Conservation (phyloP, 1,284 basidiomycete species). For the Macrocystidia cucumis region DNA sequence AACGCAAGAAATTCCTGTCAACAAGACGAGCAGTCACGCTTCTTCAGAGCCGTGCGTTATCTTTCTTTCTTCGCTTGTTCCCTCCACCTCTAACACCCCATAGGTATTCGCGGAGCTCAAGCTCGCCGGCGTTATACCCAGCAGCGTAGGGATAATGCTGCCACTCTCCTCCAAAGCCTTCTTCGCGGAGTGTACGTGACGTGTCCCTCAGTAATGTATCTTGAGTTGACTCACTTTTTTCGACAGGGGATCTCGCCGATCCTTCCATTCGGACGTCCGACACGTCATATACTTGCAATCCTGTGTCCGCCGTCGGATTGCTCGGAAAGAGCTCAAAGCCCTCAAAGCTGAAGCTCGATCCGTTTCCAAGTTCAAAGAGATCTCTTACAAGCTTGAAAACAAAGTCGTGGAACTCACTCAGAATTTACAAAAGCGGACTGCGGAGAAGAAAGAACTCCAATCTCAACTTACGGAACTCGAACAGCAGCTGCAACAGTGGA, state of each 20-base stretch:
- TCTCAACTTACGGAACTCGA: constrained; percentile 73
- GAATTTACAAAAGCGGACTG: constrained; percentile 85
- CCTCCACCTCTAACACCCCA: constrained; percentile 8
- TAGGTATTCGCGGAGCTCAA: constrained; percentile 78
- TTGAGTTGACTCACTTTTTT: constrained; percentile 9
- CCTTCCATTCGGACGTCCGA: constrained; percentile 59
- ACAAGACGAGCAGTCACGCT: constrained; percentile 59
- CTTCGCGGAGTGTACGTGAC: constrained; percentile 77
- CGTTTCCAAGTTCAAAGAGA: constrained; percentile 98
- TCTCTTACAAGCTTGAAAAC: constrained; percentile 97
- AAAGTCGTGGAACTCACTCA: constrained; percentile 99
- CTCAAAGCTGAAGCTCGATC: constrained; percentile 92
- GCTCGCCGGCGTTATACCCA: constrained; percentile 64
- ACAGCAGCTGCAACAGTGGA: constrained; percentile 81
- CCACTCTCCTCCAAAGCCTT: constrained; percentile 77
- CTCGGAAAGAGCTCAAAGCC: constrained; percentile 78
- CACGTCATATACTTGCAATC: constrained; percentile 87
- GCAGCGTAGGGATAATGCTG: constrained; percentile 58
- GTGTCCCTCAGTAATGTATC: constrained; percentile 5
- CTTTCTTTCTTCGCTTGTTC: background rate
- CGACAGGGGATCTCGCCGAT: constrained; percentile 64
- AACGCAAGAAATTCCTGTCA: constrained; percentile 65
- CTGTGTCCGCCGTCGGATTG: constrained; percentile 84
- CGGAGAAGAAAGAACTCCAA: constrained; percentile 88
- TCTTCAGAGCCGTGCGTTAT: constrained; percentile 79